Evolutionary conservation across 257 asterid genomes (phyloP).

Genomic region (Henckelia pumila): DNA sequence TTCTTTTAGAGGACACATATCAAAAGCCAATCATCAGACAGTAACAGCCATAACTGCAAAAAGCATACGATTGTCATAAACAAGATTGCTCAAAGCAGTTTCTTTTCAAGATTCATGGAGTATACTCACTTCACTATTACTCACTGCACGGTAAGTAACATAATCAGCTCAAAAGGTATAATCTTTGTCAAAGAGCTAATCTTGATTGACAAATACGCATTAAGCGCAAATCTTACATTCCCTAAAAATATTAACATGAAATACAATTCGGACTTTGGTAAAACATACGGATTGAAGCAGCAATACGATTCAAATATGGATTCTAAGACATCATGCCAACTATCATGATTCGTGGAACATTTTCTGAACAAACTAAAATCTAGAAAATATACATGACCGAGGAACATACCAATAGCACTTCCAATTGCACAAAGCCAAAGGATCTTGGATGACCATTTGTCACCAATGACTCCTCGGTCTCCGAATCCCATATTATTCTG

Average conservation of each 20-base stretch:
- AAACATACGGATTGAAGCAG: neutral
- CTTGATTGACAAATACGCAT: neutral
- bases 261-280: conserved; percentile 7
- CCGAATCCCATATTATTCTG: conserved; percentile 64
- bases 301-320: neutral
- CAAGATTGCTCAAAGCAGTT: neutral
- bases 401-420: conserved; percentile 71
- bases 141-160: neutral
- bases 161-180: neutral
- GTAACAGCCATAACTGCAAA: neutral
- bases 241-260: conserved; percentile 1
- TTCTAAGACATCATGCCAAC: neutral
- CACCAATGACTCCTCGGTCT: conserved; percentile 75
- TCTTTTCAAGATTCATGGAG: neutral
- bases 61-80: neutral
- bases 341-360: neutral
- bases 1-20: neutral
- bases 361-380: neutral
- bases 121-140: neutral
- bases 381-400: neutral
- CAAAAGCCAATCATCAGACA: neutral
- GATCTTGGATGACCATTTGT: conserved; percentile 79
- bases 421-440: conserved; percentile 88
- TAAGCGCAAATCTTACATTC: neutral
- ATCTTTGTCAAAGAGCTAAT: neutral